phyloP scores from a whole-genome alignment of 139 green algal species.

The Picochlorum sp. region DNA sequence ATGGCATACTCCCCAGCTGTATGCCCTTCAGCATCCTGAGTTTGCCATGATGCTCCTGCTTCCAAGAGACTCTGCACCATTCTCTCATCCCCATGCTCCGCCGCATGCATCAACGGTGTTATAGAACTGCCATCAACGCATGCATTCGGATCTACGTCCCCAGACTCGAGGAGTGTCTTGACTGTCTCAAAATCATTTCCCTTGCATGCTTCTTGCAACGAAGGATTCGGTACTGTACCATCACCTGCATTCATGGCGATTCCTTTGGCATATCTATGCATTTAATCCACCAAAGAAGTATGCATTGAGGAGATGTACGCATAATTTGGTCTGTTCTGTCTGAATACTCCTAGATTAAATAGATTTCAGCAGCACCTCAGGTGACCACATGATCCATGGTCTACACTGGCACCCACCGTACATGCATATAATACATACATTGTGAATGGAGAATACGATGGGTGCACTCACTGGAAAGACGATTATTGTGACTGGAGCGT shows the following conservation, averaged over 20 bases:
- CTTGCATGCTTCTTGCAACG: not conserved
- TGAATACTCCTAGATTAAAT: no score
- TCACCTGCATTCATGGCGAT: no score
- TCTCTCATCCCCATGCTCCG: constrained; percentile 16
- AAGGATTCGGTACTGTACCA: no score
- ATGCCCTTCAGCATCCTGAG: constrained; percentile 16
- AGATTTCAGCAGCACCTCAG: no score
- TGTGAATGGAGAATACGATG: not conserved
- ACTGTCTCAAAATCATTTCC: constrained; percentile 25
- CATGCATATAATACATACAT: no score
- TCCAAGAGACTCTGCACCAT: constrained; percentile 22
- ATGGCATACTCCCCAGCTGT: constrained; percentile 31
- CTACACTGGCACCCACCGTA: no score
- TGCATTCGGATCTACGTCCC: constrained; percentile 16
- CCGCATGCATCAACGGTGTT: constrained; percentile 29
- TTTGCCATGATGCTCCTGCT: constrained; percentile 27
- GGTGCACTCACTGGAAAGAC: constrained; percentile 19
- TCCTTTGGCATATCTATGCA: no score
- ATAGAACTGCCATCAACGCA: constrained; percentile 19
- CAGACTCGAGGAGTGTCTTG: constrained; percentile 34
- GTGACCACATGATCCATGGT: no score
- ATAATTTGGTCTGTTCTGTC: no score
- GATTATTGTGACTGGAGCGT: constrained; percentile 19
- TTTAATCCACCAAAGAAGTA: no score
- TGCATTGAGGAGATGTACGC: no score